Base-by-base conservation (phyloP, 352 stramenopile genomes). In the Pythium diclinum region DNA sequence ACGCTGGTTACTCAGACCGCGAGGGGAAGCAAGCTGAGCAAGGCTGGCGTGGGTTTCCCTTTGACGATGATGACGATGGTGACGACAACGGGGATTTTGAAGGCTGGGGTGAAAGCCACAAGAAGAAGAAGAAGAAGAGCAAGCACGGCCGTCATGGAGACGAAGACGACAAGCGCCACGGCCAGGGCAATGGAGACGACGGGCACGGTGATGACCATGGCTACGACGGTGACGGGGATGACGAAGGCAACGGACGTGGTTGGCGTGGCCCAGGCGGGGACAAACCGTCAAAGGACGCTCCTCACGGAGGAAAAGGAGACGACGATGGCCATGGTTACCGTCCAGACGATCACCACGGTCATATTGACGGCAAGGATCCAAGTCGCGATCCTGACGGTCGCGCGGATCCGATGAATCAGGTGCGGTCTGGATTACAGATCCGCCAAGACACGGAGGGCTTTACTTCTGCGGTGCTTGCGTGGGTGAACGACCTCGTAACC, bases 381-480 rank as follows among this genome's bases (percentile, higher is more conserved):
- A 6, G 33, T 14, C 30, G 40, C 7, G 30, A 58, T 33, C 13
- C 16, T 38, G 33, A 28, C 25, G 34, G 34, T 17, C 14, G 40
- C 17, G 13, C 40, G 17, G 40, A 47, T 10, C 55, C 38, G 10
- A 7, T 36, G 14, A 49, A 47, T 2, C 33, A 23, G 10, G 46
- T 42, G 55, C 58, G 25, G n/a, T 40, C 51, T 30, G 61, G 53
- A 1, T 28, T 61, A 17, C 28, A 40, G 17, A 46, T 68, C 5
- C 61, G 61, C n/a, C 10, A 48, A 34, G 33, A 62, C 19, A 68
- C 61, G 3, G 61, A 68, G 25, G 21, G 9, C 3, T 68, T 68
- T 25, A 53, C 56, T 1, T 49, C 53, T 10, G 54, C 56, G 19
- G 48, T 48, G 6, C 33, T 68, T 25, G 23, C 16, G 9, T 68